Evolutionary conservation across 176 grass and related monocot species (phyloP), one percentile per base, ranked within the genome.

Genomic region (Puya raimondii): DNA sequence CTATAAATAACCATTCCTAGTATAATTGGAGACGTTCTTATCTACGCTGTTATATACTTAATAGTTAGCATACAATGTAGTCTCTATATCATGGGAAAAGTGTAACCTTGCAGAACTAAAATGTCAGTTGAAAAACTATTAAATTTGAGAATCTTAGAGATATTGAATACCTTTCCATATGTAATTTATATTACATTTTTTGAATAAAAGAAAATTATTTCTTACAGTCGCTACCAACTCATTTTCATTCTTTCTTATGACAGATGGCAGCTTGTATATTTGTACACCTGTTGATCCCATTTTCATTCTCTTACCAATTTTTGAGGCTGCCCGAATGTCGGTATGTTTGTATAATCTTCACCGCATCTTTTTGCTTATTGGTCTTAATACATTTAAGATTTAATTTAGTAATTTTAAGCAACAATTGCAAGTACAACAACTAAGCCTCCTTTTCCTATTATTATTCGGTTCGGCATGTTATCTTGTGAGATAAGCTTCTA

Each of bases 181-280:
- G 13, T 58, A n/a, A 7, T 57, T 57, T 57, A 16, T 18, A 4
- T 56, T 56, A n/a, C 15, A n/a, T 58, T 7, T 16, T 58, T 58
- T n/a, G 18, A n/a, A 58, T 18, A 17, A 58, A 58, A 58, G 14
- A 14, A 58, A 17, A 58, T n/a, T n/a, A 17, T 58, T 58, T 17
- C 54, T 58, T 17, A 14, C 18, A 7, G 13, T 56, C 13, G 54
- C 54, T 58, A n/a, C 54, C 54, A 20, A 8, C 18, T 58, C 16
- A 6, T 18, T 58, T 58, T 58, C 16, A n/a, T 14, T 23, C 63
- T 83, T 68, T 66, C 61, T 67, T 74, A 63, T 63, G 70, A 48
- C 79, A 99, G 94, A 99, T 91, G 90, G 94, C 23, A 82, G 94
- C 59, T 73, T 99, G 54, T 99, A 99, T 70, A 82, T 93, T 49